These are phyloP conservation scores for Akanthomyces uredinophilus DNA, from an alignment of 2,329 filamentous ascomycete genomes.

Conservation along the genomic window DNA sequence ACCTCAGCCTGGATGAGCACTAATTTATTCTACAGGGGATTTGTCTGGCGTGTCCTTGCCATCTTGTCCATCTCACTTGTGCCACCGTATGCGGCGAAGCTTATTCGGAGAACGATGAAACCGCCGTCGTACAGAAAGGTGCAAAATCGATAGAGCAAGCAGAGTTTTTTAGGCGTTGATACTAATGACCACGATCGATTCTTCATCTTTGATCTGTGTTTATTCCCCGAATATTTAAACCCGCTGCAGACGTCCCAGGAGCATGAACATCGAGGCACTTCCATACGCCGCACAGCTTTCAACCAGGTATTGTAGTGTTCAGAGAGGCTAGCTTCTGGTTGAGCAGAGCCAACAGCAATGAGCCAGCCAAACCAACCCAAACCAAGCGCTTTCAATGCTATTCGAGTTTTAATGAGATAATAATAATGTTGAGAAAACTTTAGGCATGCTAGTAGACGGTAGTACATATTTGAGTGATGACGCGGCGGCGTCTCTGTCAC, in stretches of 20 bases:
- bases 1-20: constrained; percentile 1
- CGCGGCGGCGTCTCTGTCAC: background rate
- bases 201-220: background rate
- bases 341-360: too few species aligned
- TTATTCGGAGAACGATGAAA: constrained; percentile 78
- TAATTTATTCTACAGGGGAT: constrained; percentile 52
- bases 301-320: too few species aligned
- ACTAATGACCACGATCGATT: background rate
- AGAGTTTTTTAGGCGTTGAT: background rate
- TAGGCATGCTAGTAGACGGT: too few species aligned
- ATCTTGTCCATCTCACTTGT: constrained; percentile 76
- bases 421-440: too few species aligned
- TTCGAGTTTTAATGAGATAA: too few species aligned
- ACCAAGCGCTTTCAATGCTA: too few species aligned
- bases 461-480: background rate
- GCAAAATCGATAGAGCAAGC: constrained; percentile 51
- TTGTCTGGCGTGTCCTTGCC: constrained; percentile 80
- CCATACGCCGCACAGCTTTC: too few species aligned
- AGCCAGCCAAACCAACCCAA: too few species aligned
- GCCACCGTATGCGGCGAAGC: constrained; percentile 81
- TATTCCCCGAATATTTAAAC: too few species aligned
- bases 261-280: too few species aligned
- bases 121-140: constrained; percentile 96
- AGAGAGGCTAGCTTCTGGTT: too few species aligned
- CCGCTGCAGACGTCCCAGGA: too few species aligned